phyloP scores from a whole-genome alignment of 768 basidiomycete genomes.

The Boletus rubropictus region DNA sequence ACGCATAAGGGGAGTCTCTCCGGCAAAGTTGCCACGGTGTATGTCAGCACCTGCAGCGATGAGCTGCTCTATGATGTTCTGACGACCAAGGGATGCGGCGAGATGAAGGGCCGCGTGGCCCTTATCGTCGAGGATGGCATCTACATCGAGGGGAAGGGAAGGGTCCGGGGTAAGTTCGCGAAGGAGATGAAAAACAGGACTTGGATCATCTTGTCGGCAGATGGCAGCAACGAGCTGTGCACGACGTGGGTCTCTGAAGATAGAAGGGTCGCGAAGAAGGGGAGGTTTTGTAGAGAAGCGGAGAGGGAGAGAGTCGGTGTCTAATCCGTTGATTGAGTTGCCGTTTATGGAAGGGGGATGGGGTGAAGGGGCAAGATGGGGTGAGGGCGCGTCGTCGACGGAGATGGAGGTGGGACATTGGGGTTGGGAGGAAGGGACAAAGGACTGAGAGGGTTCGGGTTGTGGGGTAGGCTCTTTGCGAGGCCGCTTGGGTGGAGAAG shows the following conservation, averaged over 20 bases:
- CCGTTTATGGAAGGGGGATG: slow-evolving; percentile 44
- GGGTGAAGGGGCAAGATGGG: slow-evolving; percentile 41
- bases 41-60: slow-evolving; percentile 79
- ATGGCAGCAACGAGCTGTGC: slow-evolving; percentile 61
- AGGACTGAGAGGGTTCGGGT: slow-evolving; percentile 26
- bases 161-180: slow-evolving; percentile 53
- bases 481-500: slow-evolving; percentile 66
- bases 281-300: slow-evolving; percentile 69
- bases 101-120: slow-evolving; percentile 93
- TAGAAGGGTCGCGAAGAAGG: slow-evolving; percentile 48
- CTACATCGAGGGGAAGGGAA: slow-evolving; percentile 47
- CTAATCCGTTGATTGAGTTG: slow-evolving; percentile 36
- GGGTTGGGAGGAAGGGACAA: slow-evolving; percentile 15
- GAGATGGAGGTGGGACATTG: slow-evolving; percentile 34
- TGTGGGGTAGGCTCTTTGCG: slow-evolving; percentile 49
- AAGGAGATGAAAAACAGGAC: slow-evolving; percentile 54
- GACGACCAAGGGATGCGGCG: slow-evolving; percentile 79
- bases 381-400: slow-evolving; percentile 28
- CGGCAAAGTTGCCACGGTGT: slow-evolving; percentile 85
- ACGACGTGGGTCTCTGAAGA: slow-evolving; percentile 48
- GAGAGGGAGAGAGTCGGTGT: slow-evolving; percentile 41
- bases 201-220: slow-evolving; percentile 64
- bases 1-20: slow-evolving; percentile 92
- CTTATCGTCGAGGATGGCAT: slow-evolving; percentile 88
- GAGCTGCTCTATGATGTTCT: slow-evolving; percentile 61